Conservation (phyloP, 208 protist genomes). For the Crithidia thermophila region DNA sequence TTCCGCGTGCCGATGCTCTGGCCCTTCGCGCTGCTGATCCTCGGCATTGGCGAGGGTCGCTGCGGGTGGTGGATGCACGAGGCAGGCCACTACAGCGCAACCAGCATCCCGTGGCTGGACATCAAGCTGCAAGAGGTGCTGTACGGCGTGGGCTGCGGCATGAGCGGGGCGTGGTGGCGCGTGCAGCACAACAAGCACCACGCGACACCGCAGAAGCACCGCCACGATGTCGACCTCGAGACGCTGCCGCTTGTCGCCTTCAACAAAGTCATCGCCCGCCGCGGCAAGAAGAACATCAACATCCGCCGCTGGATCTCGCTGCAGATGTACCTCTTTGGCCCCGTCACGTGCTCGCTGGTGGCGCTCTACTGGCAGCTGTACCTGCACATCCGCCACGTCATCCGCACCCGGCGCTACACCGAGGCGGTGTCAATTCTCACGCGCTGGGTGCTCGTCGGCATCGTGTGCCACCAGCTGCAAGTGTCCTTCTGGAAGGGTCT, state of each 20-base stretch:
- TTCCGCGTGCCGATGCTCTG: slow-evolving; percentile 43
- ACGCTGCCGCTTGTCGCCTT: slow-evolving; percentile 86
- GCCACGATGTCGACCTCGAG: slow-evolving; percentile 73
- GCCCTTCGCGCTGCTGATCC: slow-evolving; percentile 44
- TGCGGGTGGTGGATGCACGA: slow-evolving; percentile 87
- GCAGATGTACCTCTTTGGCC: slow-evolving; percentile 73
- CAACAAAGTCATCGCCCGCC: slow-evolving; percentile 56
- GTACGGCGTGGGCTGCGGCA: slow-evolving; percentile 74
- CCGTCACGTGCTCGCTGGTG: slow-evolving; percentile 68
- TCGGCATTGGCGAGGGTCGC: slow-evolving; percentile 77
- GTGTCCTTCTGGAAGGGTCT: slow-evolving; percentile 50
- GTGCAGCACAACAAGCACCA: slow-evolving; percentile 86
- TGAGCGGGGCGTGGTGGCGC: slow-evolving; percentile 80
- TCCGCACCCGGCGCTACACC: slow-evolving; percentile 59
- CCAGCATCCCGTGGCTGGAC: slow-evolving; percentile 60
- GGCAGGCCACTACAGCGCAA: slow-evolving; percentile 71
- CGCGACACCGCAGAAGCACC: slow-evolving; percentile 71
- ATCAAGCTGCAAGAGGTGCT: slow-evolving; percentile 67
- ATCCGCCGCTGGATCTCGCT: slow-evolving; percentile 65
- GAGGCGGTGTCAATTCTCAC: slow-evolving; percentile 52
- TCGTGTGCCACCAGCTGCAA: slow-evolving; percentile 42
- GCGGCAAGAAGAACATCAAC: slow-evolving; percentile 33
- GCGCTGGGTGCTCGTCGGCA: slow-evolving; percentile 46
- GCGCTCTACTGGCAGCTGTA: slow-evolving; percentile 81
- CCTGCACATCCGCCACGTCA: slow-evolving; percentile 68